Conservation (phyloP, 306 rosid species). For the Vigna reflexopilosa region DNA sequence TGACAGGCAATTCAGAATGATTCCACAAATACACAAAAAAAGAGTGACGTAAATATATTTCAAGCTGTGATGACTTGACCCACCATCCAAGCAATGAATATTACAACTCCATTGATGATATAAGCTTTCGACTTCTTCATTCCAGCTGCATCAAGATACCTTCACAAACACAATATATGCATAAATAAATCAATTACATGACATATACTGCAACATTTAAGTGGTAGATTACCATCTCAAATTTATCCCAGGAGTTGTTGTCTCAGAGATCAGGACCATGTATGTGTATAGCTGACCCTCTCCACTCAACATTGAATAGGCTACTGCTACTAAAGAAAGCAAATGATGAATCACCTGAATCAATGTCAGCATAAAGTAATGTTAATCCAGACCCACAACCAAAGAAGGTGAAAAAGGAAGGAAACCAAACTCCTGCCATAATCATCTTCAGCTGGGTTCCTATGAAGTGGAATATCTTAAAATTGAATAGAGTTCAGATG, state of each 20-base stretch:
- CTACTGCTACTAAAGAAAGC: conserved; percentile 72
- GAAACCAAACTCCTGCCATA: conserved; percentile 40
- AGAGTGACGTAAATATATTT: conserved; percentile 17
- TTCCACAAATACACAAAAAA: background rate
- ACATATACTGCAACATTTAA: conserved; percentile 1
- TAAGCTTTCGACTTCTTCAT: conserved; percentile 86
- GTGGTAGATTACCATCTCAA: conserved; percentile 84
- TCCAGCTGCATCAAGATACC: conserved; percentile 97
- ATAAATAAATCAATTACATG: conserved; percentile 28
- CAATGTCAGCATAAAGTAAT: conserved; percentile 46
- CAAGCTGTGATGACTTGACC: conserved; percentile 44
- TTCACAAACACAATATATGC: conserved; percentile 49
- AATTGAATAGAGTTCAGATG: conserved; percentile 40
- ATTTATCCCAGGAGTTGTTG: conserved; percentile 95
- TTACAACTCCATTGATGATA: conserved; percentile 84
- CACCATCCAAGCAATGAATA: conserved; percentile 96
- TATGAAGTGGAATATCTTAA: conserved; percentile 43
- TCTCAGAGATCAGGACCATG: conserved; percentile 96
- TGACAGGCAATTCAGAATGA: conserved; percentile 15
- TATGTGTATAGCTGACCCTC: conserved; percentile 91
- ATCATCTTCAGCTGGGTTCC: conserved; percentile 42
- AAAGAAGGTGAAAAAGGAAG: conserved; percentile 24
- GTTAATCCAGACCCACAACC: conserved; percentile 37
- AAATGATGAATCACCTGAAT: conserved; percentile 92
- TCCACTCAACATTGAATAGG: conserved; percentile 87